Conservation (phyloP, 1,284 basidiomycete species). For the Moniliella sp. region DNA sequence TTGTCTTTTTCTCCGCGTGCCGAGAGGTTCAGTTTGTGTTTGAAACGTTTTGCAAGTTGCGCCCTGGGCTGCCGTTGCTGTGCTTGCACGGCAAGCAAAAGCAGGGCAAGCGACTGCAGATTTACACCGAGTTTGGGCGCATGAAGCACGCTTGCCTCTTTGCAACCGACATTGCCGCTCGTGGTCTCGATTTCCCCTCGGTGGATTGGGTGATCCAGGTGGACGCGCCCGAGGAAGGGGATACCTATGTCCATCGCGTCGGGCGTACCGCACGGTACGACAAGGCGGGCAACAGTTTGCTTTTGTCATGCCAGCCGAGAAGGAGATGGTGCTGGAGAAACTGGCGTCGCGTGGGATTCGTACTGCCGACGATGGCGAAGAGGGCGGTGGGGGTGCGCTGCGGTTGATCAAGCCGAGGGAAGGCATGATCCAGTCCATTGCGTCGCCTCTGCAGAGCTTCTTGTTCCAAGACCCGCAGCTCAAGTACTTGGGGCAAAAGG, state of each 20-base stretch:
- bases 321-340: constrained; percentile 51
- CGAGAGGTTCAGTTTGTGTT: constrained; percentile 75
- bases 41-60: constrained; percentile 81
- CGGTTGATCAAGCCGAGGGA: constrained; percentile 58
- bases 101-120: constrained; percentile 55
- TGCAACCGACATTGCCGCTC: constrained; percentile 78
- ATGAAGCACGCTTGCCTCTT: constrained; percentile 26
- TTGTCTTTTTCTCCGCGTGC: constrained; percentile 82
- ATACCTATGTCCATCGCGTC: constrained; percentile 91
- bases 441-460: constrained; percentile 71
- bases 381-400: background rate
- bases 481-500: constrained; percentile 88
- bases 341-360: constrained; percentile 53
- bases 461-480: constrained; percentile 89
- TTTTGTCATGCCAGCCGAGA: constrained; percentile 72
- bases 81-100: constrained; percentile 93
- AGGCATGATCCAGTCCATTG: constrained; percentile 66
- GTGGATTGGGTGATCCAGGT: constrained; percentile 94
- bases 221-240: constrained; percentile 94
- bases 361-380: background rate
- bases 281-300: constrained; percentile 61
- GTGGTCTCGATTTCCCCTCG: constrained; percentile 85
- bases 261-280: constrained; percentile 85
- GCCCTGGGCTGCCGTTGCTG: constrained; percentile 72
- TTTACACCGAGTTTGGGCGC: constrained; percentile 24